Conservation (phyloP, 257 asterid species). For the Ehretia macrophylla region DNA sequence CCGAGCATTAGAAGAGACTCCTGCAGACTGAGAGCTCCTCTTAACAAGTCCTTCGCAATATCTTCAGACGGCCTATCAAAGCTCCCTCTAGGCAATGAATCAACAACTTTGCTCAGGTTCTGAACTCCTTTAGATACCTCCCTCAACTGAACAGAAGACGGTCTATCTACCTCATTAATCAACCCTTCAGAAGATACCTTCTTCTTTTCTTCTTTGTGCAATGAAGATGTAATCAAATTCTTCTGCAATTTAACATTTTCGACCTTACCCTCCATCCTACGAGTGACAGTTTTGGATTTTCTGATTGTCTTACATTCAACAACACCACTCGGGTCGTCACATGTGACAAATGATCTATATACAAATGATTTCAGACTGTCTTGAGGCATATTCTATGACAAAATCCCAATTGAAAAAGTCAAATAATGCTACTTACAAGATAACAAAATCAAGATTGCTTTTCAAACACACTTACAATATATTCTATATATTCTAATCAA, state of each 20-base stretch:
- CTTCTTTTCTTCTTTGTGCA: slow-evolving; percentile 19
- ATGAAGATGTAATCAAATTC: slow-evolving; percentile 19
- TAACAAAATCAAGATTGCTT: slow-evolving; percentile 12
- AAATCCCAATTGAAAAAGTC: slow-evolving; percentile 26
- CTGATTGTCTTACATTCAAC: slow-evolving; percentile 47
- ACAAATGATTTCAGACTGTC: slow-evolving; percentile 55
- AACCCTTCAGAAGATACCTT: slow-evolving; percentile 18
- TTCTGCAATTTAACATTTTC: slow-evolving; percentile 15
- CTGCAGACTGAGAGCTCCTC: slow-evolving; percentile 66
- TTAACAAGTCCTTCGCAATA: slow-evolving; percentile 49
- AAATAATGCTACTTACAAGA: slow-evolving; percentile 12
- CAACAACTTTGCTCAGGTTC: slow-evolving; percentile 43
- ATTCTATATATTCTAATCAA: slow-evolving; percentile 15
- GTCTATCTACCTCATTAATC: slow-evolving; percentile 28
- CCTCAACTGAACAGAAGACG: slow-evolving; percentile 50
- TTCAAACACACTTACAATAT: slow-evolving; percentile 15
- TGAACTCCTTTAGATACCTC: slow-evolving; percentile 63
- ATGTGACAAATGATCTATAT: slow-evolving; percentile 65
- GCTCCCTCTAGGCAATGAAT: slow-evolving; percentile 39
- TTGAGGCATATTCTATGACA: slow-evolving; percentile 56
- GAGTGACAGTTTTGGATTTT: slow-evolving; percentile 38
- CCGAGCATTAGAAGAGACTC: slow-evolving; percentile 56
- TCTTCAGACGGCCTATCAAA: slow-evolving; percentile 32
- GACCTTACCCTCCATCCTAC: slow-evolving; percentile 18
- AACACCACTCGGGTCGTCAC: slow-evolving; percentile 74